Evolutionary conservation across 345 rosid species (phyloP), one percentile per base, ranked within the genome.

Genomic region (Camelina hispida): DNA sequence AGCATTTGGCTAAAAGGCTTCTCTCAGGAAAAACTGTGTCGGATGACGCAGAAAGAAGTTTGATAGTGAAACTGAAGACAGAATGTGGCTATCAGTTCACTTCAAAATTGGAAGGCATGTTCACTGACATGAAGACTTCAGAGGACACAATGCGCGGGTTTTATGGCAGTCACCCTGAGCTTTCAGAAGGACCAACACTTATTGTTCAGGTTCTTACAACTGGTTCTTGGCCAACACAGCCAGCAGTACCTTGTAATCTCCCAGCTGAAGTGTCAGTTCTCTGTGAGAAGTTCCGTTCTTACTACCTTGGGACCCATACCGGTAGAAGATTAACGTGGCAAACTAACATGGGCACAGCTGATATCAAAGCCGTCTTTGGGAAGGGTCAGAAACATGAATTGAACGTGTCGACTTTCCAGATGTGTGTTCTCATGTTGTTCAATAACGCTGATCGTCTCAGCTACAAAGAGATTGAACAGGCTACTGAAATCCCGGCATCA

Each of bases 281-380:
- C 13, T 95, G 99, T 34, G 97, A 95, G 87, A 95, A 90, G 89
- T 95, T 95, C 79, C 86, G 97, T 32, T 86, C 96, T 5, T 85
- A 87, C 76, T 95, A 95, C 83, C 97, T 95, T 14, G 99, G 99
- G 57, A 92, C 97, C 43, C 99, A 92, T 62, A 95, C 92, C 4
- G 99, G 99, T 15, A 79, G 99, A 83, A 85, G 99, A 76, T 69
- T 95, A 66, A 84, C 99, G 7, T 95, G 99, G 99, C 99, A 95
- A 80, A 95, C 99, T n/a, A 95, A 95, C 85, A 95, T 90, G 99
- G 99, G 99, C 60, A 84, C 96, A 35, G 99, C 99, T 0, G 99
- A 95, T 63, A 83, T 95, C 67, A 95, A 87, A 75, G 99, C 99
- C 23, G 60, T 73, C 7, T 92, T 95, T 50, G 99, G 96, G 62